Evolutionary conservation across 2,329 filamentous ascomycete genomes (phyloP).

Genomic region (Exophiala spinifera): DNA sequence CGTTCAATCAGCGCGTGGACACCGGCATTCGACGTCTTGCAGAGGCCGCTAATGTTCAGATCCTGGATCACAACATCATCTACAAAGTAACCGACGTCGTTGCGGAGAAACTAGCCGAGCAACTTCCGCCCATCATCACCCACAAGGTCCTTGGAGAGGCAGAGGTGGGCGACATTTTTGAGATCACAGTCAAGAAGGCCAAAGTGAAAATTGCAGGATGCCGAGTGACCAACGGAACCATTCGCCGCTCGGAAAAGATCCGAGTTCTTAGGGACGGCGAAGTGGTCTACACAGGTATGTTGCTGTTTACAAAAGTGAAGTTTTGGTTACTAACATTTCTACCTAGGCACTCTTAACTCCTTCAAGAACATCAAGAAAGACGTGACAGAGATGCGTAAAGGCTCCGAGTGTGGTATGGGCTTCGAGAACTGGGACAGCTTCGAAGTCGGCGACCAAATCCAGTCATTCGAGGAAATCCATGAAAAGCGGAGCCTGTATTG

Average conservation of each 20-base stretch:
- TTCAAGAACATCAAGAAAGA: constrained; percentile 94
- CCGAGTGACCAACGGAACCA: constrained; percentile 75
- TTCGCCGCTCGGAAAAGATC: constrained; percentile 63
- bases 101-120: constrained; percentile 61
- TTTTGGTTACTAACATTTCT: background rate
- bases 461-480: constrained; percentile 75
- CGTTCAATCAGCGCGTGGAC: constrained; percentile 76
- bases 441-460: constrained; percentile 76
- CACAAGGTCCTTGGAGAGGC: constrained; percentile 80
- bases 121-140: constrained; percentile 64
- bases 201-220: constrained; percentile 80
- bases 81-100: constrained; percentile 52
- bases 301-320: background rate
- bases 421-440: constrained; percentile 80
- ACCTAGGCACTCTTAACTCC: constrained; percentile 68
- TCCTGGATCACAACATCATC: constrained; percentile 74
- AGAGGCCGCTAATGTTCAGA: constrained; percentile 66
- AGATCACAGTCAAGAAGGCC: constrained; percentile 71
- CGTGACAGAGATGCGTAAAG: constrained; percentile 83
- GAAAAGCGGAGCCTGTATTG: constrained; percentile 61
- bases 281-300: constrained; percentile 77
- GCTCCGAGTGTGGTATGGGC: constrained; percentile 86
- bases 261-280: constrained; percentile 69
- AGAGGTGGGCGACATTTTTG: constrained; percentile 77
- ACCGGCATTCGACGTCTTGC: constrained; percentile 67